These are phyloP conservation scores for Mycothermus thermophilus DNA, from an alignment of 495 filamentous ascomycete species.

Conservation along the genomic window DNA sequence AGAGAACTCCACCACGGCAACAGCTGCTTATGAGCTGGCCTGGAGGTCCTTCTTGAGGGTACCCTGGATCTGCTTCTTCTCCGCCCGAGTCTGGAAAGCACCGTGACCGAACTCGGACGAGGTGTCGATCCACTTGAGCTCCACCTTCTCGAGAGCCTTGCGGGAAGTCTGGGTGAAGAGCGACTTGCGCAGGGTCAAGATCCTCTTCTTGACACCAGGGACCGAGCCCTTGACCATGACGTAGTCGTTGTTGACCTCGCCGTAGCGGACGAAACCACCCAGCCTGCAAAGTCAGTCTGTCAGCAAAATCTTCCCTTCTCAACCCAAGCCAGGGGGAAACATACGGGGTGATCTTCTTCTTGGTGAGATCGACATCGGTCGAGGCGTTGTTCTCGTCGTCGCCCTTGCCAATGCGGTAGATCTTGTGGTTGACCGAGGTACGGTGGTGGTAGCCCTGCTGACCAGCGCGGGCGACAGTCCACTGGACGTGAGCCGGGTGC, in stretches of 20 bases:
- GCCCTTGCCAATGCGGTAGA: slow-evolving; percentile 95
- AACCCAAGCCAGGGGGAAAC: slow-evolving; percentile 24
- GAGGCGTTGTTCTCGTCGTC: slow-evolving; percentile 78
- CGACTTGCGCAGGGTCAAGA: slow-evolving; percentile 98
- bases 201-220: slow-evolving; percentile 97
- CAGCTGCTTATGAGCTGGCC: slow-evolving; percentile 47
- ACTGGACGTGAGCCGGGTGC: slow-evolving; percentile 99
- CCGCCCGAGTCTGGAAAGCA: slow-evolving; percentile 93
- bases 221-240: slow-evolving; percentile 94
- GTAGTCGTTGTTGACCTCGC: slow-evolving; percentile 99
- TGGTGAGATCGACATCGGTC: slow-evolving; percentile 91
- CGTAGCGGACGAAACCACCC: slow-evolving; percentile 98
- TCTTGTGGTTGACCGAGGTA: slow-evolving; percentile 99
- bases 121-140: slow-evolving; percentile 99
- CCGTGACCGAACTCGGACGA: slow-evolving; percentile 99
- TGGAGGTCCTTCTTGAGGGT: slow-evolving; percentile 97
- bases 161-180: slow-evolving; percentile 96
- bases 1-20: slow-evolving; percentile 12
- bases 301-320: slow-evolving; percentile 6
- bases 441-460: slow-evolving; percentile 99
- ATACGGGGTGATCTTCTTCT: slow-evolving; percentile 99
- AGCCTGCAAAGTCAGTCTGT: slow-evolving; percentile 43
- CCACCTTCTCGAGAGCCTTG: slow-evolving; percentile 93
- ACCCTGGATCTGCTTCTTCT: slow-evolving; percentile 91
- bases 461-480: slow-evolving; percentile 99